Base-by-base conservation (phyloP, 306 rosid species). In the Gynostemma pentaphyllum region DNA sequence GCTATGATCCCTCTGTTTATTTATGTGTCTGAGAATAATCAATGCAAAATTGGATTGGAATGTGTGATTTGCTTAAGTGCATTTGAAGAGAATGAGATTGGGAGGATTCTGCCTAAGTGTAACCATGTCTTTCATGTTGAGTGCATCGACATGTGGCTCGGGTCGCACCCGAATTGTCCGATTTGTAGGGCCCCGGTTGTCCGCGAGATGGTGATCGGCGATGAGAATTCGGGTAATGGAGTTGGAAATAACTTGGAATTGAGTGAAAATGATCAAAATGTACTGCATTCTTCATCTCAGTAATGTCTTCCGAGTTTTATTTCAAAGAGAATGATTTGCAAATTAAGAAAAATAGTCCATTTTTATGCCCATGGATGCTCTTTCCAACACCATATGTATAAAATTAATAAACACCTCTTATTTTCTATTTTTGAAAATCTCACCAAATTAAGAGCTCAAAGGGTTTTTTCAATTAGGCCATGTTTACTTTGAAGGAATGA, bases 91-190 rank as follows among this genome's bases (percentile, higher is more conserved):
- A 82, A 81, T 19, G 95, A 92, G 24, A 77, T 76, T 23, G 96
- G 96, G 2, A 77, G 85, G 76, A 76, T 66, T 11, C 81, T 92
- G 47, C 90, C 94, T 9, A 81, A 80, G 30, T 92, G 99, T 62
- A 84, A 80, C 10, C 99, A 92, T 60, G 84, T 74, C 42, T 92
- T 92, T 44, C 99, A 92, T 41, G 76, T 80, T 7, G 88, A 84
- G 32, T 92, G 96, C 64, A 80, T 92, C 62, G 99, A 92, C 52
- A 86, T 86, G 99, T 92, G 99, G 99, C 40, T 92, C 68, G 62
- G 45, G 51, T 86, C 96, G 0, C 96, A 92, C 70, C 66, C 77
- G 7, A 88, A 72, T 71, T 92, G 99, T 52, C 99, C 99, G 1
- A 84, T 84, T 73, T 92, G 96, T 57, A 77, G 99, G 51, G 85